Base-by-base conservation (phyloP, 2,329 filamentous ascomycete genomes). In the Septoria petroselini region DNA sequence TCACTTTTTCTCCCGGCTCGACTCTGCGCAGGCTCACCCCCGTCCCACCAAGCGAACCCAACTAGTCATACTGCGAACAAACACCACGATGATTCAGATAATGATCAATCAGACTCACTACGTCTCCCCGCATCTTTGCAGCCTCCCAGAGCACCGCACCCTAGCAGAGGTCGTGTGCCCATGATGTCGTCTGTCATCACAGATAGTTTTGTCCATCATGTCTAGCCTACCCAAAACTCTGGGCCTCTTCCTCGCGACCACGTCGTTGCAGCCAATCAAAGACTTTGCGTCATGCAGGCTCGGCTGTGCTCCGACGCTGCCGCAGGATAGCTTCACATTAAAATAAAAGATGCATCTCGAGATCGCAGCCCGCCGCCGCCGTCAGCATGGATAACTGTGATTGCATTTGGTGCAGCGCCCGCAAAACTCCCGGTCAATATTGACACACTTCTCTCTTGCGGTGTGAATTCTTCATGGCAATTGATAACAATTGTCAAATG, bases 21-120 rank as follows among this genome's bases (percentile, higher is more conserved):
- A 41, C 7, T 25, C 14, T 33, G 30, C 6, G 11, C 30, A 33
- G 30, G 30, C 30, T 15, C 4, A 33, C 12, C 30, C 23, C 30
- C 14, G 30, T 15, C 30, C 4, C 4, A 12, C 6, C 4, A 4
- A 33, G 14, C 30, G 14, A 33, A 27, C 25, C 23, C 25, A 11
- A n/a, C 4, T 27, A 14, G 17, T n/a, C 14, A 7, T 29, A 9
- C 19, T 17, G 14, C 15, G 38, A 39, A 30, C 14, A 21, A 41
- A 41, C 38, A 42, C 27, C 40, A 42, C 40, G 15, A 11, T 33
- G 40, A 42, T 29, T 42, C 40, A 42, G 40, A 30, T 31, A n/a
- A n/a, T n/a, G n/a, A n/a, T n/a, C n/a, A n/a, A n/a, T n/a, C n/a
- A n/a, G n/a, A n/a, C n/a, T n/a, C n/a, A n/a, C 25, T 2, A 12